These are phyloP conservation scores for Ceratocystis cacaofunesta DNA, from an alignment of 2,329 filamentous ascomycete species.

Conservation along the genomic window DNA sequence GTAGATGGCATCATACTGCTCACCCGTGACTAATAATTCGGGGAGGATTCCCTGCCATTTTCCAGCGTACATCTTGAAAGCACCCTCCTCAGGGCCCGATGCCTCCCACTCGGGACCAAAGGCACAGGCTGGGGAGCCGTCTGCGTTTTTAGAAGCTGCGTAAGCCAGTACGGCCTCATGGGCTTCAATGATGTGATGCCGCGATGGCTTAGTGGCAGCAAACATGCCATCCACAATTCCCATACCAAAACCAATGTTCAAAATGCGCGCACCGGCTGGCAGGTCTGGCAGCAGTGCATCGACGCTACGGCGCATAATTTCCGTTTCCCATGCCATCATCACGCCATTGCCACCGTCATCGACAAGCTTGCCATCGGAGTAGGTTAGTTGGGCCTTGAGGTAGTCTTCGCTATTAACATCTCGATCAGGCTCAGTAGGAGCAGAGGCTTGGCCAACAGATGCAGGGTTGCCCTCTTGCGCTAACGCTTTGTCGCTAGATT, in stretches of 20 bases:
- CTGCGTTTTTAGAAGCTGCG: constrained; percentile 27
- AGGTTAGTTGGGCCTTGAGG: constrained; percentile 50
- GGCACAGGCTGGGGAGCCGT: constrained; percentile 27
- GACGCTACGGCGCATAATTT: constrained; percentile 70
- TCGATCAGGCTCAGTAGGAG: constrained; percentile 24
- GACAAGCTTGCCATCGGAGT: constrained; percentile 51
- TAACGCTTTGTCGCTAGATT: constrained; percentile 19
- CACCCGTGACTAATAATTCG: constrained; percentile 48
- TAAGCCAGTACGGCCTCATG: constrained; percentile 62
- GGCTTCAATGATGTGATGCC: constrained; percentile 76
- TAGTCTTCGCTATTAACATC: constrained; percentile 52
- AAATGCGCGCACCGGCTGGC: constrained; percentile 45
- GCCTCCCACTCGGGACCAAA: constrained; percentile 44
- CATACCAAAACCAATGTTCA: constrained; percentile 87
- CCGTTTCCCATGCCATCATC: constrained; percentile 88
- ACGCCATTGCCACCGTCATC: constrained; percentile 67
- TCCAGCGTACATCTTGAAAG: constrained; percentile 55
- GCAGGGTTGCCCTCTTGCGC: constrained; percentile 22
- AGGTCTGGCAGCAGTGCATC: constrained; percentile 42
- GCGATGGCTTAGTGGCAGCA: constrained; percentile 47
- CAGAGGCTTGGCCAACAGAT: constrained; percentile 27
- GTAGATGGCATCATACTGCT: constrained; percentile 76
- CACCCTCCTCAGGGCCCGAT: constrained; percentile 44
- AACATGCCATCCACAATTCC: constrained; percentile 74
- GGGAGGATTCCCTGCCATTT: constrained; percentile 72